Evolutionary conservation across 2,329 filamentous ascomycete genomes (phyloP).

Genomic region (Nemania sp.): DNA sequence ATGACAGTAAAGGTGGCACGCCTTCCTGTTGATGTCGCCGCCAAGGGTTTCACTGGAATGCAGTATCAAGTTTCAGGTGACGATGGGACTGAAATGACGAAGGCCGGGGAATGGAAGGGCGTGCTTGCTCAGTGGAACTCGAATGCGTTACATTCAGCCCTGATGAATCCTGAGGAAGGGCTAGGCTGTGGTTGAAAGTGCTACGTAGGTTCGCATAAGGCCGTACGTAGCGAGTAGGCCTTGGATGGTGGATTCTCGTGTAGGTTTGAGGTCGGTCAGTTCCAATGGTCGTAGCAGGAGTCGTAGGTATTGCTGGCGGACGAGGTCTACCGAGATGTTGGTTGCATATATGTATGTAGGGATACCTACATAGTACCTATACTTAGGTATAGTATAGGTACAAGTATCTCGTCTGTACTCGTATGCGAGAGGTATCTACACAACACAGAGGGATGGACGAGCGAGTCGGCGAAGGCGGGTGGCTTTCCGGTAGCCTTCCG

Average conservation of each 20-base stretch:
- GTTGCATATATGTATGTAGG: not conserved
- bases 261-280: not conserved
- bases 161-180: not conserved
- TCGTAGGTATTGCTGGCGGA: not conserved
- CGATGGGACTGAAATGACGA: constrained; percentile 10
- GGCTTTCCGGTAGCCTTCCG: constrained; percentile 20
- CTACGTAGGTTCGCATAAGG: constrained; percentile 19
- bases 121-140: constrained; percentile 24
- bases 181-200: constrained; percentile 1
- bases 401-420: too few relatives aligned
- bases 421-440: not conserved
- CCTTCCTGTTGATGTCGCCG: constrained; percentile 24
- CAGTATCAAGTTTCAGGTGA: constrained; percentile 33
- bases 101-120: constrained; percentile 6
- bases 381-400: not conserved
- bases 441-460: constrained; percentile 8
- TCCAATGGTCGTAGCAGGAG: constrained; percentile 6
- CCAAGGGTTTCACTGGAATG: constrained; percentile 32
- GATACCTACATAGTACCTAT: not conserved
- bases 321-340: constrained; percentile 11
- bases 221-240: constrained; percentile 15
- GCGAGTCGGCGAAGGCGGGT: constrained; percentile 20
- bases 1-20: constrained; percentile 19
- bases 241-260: constrained; percentile 9
- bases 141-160: constrained; percentile 25